These are phyloP conservation scores for Globisporangium yorkense DNA, from an alignment of 352 stramenopile species.

Conservation along the genomic window DNA sequence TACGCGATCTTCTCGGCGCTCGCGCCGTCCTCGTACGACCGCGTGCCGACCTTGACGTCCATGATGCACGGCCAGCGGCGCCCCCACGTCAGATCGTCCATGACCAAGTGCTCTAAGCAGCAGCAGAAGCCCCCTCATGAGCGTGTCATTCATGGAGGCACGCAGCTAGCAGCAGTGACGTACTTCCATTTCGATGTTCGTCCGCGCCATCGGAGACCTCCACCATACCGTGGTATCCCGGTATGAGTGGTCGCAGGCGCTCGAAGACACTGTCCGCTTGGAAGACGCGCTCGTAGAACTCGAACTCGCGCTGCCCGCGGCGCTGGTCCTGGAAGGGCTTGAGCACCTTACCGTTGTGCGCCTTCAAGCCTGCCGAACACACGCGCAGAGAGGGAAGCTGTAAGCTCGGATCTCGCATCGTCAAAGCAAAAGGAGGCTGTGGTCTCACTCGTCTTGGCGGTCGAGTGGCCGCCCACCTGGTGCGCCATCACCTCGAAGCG, in stretches of 20 bases:
- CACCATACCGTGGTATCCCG: constrained; percentile 56
- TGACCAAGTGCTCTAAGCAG: constrained; percentile 71
- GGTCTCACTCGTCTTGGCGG: constrained; percentile 47
- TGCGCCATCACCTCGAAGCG: constrained; percentile 53
- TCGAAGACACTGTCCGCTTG: constrained; percentile 15
- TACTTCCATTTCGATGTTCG: constrained; percentile 8
- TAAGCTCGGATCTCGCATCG: background rate
- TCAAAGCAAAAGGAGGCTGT: background rate
- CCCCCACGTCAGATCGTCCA: constrained; percentile 87
- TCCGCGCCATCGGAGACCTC: constrained; percentile 18
- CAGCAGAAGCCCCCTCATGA: background rate
- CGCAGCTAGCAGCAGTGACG: background rate
- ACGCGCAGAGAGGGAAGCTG: background rate
- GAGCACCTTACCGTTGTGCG: constrained; percentile 58
- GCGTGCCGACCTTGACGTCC: constrained; percentile 95
- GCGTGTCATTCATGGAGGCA: background rate
- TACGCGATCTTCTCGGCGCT: constrained; percentile 84
- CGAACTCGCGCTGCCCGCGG: constrained; percentile 62
- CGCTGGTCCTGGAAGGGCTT: constrained; percentile 85
- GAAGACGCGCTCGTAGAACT: constrained; percentile 77
- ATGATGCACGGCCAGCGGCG: constrained; percentile 90
- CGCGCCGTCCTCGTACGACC: constrained; percentile 91
- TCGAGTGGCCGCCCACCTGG: constrained; percentile 76
- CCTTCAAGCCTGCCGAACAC: constrained; percentile 40
- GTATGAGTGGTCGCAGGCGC: constrained; percentile 41